These are phyloP conservation scores for Talaromyces nanjingensis DNA, from an alignment of 495 filamentous ascomycete species.

Conservation along the genomic window DNA sequence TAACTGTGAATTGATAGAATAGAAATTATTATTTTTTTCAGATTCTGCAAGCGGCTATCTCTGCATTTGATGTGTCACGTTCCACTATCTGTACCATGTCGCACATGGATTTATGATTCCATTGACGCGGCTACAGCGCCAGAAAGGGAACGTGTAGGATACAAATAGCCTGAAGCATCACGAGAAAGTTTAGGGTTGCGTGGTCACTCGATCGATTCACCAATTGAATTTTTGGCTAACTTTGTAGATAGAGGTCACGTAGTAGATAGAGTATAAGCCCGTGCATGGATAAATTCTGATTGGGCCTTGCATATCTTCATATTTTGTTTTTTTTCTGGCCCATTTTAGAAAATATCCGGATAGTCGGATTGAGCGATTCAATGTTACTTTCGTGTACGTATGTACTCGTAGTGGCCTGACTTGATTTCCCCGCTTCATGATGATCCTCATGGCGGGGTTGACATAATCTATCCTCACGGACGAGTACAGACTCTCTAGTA, in stretches of 20 bases:
- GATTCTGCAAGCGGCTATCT: neutral
- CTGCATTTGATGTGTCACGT: constrained; percentile 2
- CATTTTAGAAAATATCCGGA: neutral
- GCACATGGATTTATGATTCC: neutral
- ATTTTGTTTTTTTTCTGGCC: neutral
- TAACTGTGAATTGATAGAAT: neutral
- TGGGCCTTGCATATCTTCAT: neutral
- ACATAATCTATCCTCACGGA: neutral
- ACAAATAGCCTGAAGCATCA: neutral
- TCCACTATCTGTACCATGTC: neutral
- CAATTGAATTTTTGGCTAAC: neutral
- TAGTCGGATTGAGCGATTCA: neutral
- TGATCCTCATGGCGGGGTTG: neutral
- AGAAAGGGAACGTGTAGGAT: neutral
- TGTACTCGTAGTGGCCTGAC: neutral
- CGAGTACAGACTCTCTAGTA: neutral
- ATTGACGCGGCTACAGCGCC: constrained; percentile 2
- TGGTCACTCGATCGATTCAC: neutral
- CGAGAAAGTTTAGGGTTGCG: neutral
- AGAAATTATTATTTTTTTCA: neutral
- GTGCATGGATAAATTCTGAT: neutral
- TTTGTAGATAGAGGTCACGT: neutral
- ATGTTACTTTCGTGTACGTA: neutral
- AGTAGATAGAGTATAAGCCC: neutral
- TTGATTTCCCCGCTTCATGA: neutral